Evolutionary conservation across 2,329 filamentous ascomycete genomes (phyloP), one percentile per base, ranked within the genome.

Genomic region (Colletotrichum sp.): DNA sequence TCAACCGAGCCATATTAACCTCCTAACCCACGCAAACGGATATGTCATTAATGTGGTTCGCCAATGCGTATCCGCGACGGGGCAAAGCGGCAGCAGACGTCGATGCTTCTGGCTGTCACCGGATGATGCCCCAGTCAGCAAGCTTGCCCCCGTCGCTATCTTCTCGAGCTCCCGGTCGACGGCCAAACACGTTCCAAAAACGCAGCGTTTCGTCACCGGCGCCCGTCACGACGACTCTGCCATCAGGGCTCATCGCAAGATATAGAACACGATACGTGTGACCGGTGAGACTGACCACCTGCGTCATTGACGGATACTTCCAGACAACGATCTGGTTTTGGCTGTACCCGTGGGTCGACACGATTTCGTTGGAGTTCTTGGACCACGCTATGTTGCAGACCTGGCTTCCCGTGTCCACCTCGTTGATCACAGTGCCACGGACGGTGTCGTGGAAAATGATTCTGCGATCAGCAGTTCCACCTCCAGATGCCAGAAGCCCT

Each of bases 271-370:
- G 94, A 85, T 98, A 99, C 2, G 97, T 99, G 84, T 99, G 97
- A 1, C 97, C 97, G 0, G 97, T 99, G 61, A 99, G 88, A 79
- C 95, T 98, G 55, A 95, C 96, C 10, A 99, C 96, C 83, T 99
- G 97, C 65, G 95, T 95, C 97, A 99, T 99, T 79, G 94, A 96
- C 2, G 97, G 97, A 82, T 99, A 99, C 83, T 99, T 99, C 97
- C 97, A 99, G 71, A 99, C 95, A 48, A 99, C 96, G 80, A 99
- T 98, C 84, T 99, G 97, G 83, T 99, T 98, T 83, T 99, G 97
- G 79, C 94, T 96, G 87, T 98, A 99, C 8, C 97, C 97, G 82
- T 99, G 97, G 1, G 97, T 99, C 67, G 94, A 96, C 71, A 99
- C 96, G 74, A 99, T 96, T 85, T 99, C 97, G 83, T 98, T 98